These are phyloP conservation scores for Xylariaceae sp. DNA, from an alignment of 2,329 filamentous ascomycete genomes.

Conservation along the genomic window DNA sequence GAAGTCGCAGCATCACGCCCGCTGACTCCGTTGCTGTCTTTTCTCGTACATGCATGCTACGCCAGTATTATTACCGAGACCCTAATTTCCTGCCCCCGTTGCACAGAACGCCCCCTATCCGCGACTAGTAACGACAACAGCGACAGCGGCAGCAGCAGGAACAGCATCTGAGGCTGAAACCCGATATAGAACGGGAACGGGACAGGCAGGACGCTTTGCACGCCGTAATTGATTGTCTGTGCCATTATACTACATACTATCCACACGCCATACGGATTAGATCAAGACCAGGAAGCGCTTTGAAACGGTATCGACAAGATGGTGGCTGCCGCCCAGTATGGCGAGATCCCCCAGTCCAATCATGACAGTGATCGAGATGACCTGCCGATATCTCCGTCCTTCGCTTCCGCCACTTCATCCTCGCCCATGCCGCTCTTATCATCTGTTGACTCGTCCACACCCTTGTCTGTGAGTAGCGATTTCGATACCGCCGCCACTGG, in stretches of 20 bases:
- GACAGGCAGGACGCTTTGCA: background rate
- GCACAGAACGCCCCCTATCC: slow-evolving; percentile 10
- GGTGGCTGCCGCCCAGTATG: slow-evolving; percentile 22
- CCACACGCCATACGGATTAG: background rate
- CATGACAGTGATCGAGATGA: slow-evolving; percentile 26
- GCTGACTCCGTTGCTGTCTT: background rate
- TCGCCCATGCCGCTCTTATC: slow-evolving; percentile 32
- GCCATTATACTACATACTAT: background rate
- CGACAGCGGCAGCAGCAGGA: background rate
- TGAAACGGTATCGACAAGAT: slow-evolving; percentile 21
- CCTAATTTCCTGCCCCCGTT: slow-evolving; percentile 6
- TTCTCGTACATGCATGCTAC: slow-evolving; percentile 12
- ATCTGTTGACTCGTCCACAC: slow-evolving; percentile 28
- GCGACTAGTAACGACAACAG: slow-evolving; percentile 1
- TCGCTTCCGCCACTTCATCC: slow-evolving; percentile 29
- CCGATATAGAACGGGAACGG: background rate
- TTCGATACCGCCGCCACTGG: slow-evolving; percentile 7
- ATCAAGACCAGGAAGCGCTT: background rate
- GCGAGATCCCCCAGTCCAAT: slow-evolving; percentile 26
- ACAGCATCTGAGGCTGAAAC: background rate
- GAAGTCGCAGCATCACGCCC: slow-evolving; percentile 8
- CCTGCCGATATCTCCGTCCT: slow-evolving; percentile 23
- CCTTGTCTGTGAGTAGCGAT: slow-evolving; percentile 32
- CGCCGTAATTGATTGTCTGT: background rate
- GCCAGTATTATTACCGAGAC: slow-evolving; percentile 10